These are phyloP conservation scores for Cladobotryum mycophilum DNA, from an alignment of 2,329 filamentous ascomycete genomes.

Conservation along the genomic window DNA sequence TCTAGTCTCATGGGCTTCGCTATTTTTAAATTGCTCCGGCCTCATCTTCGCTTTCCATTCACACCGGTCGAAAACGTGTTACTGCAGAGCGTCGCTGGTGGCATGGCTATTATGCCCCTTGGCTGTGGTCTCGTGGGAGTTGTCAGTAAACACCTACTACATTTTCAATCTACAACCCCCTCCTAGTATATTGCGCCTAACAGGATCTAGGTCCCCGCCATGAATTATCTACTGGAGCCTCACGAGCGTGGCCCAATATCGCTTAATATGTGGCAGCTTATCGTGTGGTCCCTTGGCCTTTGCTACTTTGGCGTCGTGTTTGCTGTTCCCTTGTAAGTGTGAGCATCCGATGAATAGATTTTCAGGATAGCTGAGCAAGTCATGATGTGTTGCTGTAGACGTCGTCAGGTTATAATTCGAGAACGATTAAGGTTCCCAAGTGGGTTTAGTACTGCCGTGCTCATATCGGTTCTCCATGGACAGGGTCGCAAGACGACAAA, in stretches of 20 bases:
- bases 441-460: slow-evolving; percentile 87
- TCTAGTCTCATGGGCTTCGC: slow-evolving; percentile 91
- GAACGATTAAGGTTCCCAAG: slow-evolving; percentile 93
- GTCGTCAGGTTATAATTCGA: slow-evolving; percentile 84
- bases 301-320: slow-evolving; percentile 98
- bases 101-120: slow-evolving; percentile 93
- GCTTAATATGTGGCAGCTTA: slow-evolving; percentile 67
- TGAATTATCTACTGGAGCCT: slow-evolving; percentile 75
- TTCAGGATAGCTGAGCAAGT: neutral
- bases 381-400: slow-evolving; percentile 29
- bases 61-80: slow-evolving; percentile 90
- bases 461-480: slow-evolving; percentile 87
- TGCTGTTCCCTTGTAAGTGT: slow-evolving; percentile 71
- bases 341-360: neutral
- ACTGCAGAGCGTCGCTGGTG: slow-evolving; percentile 90
- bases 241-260: slow-evolving; percentile 74
- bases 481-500: slow-evolving; percentile 29
- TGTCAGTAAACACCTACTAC: slow-evolving; percentile 29
- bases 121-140: slow-evolving; percentile 95
- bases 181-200: too few relatives aligned
- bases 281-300: slow-evolving; percentile 85
- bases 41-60: slow-evolving; percentile 66
- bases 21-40: slow-evolving; percentile 75
- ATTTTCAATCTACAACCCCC: too few relatives aligned
- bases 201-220: slow-evolving; percentile 61